Evolutionary conservation across 495 filamentous ascomycete genomes (phyloP), one percentile per base, ranked within the genome.

Genomic region (Podospora appendiculata): DNA sequence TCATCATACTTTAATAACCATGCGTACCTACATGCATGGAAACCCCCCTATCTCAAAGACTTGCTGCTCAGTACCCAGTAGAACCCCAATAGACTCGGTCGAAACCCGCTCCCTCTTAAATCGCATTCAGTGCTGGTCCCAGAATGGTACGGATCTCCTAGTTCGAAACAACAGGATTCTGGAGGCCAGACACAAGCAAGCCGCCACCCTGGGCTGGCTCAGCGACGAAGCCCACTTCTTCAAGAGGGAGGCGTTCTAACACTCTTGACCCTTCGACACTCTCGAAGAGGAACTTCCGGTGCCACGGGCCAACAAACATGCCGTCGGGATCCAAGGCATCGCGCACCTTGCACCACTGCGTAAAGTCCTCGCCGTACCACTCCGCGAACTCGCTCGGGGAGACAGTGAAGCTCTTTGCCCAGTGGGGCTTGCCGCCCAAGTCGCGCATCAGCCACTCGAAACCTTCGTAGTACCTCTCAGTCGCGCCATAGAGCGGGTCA

Each of bases 391-490:
- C 81, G 38, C 76, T 73, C 8, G 77, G 74, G 1, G 71, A 69
- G 13, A 79, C 77, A 32, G 73, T 71, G 68, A 95, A 97, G 60
- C 95, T 96, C 78, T 98, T 98, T 7, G 94, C 93, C 90, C 93
- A 98, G 68, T 98, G 93, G 34, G 93, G 93, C 45, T 78, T 76
- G n/a, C 89, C 93, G 50, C 87, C 89, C 51, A 95, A 70, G 47
- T 96, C 88, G 35, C 83, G 83, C 93, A 97, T 97, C 45, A 98
- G 82, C 75, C 83, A 93, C 73, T 98, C 93, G 55, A 98, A 96
- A 1, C 89, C 93, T 64, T 88, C 75, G 65, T 96, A 97, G 69
- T 95, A 98, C 32, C 90, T 79, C 51, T 79, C 55, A 13, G 61
- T 64, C 17, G 61, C 72, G 47, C 69, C 75, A 65, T 86, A 86